These are phyloP conservation scores for Mucor circinelloides DNA, from an alignment of 371 early-diverging fungal genomes.

Conservation along the genomic window DNA sequence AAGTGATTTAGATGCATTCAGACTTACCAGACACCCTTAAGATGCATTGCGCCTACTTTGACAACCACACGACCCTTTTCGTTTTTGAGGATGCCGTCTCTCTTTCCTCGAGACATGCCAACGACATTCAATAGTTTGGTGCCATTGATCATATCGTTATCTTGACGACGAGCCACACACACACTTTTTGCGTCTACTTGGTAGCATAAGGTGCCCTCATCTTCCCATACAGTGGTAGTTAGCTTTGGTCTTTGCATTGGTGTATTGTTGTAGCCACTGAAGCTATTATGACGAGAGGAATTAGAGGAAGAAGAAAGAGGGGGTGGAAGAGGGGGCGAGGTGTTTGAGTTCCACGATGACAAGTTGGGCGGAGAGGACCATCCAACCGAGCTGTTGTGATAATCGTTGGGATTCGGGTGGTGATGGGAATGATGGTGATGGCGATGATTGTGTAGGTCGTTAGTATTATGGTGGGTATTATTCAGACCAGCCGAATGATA, in stretches of 20 bases:
- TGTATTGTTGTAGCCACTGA: constrained; percentile 29
- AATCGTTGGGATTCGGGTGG: not conserved
- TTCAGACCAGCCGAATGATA: constrained; percentile 25
- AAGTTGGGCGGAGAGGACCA: constrained; percentile 10
- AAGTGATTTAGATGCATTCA: not conserved
- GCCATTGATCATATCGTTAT: constrained; percentile 85
- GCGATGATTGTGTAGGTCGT: not conserved
- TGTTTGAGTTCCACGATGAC: constrained; percentile 21
- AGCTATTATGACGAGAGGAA: constrained; percentile 6
- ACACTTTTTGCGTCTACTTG: constrained; percentile 81
- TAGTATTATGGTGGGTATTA: constrained; percentile 4
- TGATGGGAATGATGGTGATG: constrained; percentile 4
- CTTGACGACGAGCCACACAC: constrained; percentile 79
- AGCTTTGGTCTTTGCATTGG: constrained; percentile 60
- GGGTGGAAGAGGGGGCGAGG: constrained; percentile 26
- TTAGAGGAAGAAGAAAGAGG: constrained; percentile 25
- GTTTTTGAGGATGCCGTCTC: constrained; percentile 86
- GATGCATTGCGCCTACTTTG: constrained; percentile 87
- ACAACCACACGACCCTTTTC: constrained; percentile 86
- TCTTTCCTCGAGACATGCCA: constrained; percentile 88
- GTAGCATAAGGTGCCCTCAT: constrained; percentile 78
- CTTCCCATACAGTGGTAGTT: constrained; percentile 84
- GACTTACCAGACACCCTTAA: constrained; percentile 85
- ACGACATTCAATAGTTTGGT: constrained; percentile 86
- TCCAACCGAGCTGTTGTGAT: not conserved